These are phyloP conservation scores for Dalbergia cochinchinensis DNA, from an alignment of 306 rosid genomes.

Conservation along the genomic window DNA sequence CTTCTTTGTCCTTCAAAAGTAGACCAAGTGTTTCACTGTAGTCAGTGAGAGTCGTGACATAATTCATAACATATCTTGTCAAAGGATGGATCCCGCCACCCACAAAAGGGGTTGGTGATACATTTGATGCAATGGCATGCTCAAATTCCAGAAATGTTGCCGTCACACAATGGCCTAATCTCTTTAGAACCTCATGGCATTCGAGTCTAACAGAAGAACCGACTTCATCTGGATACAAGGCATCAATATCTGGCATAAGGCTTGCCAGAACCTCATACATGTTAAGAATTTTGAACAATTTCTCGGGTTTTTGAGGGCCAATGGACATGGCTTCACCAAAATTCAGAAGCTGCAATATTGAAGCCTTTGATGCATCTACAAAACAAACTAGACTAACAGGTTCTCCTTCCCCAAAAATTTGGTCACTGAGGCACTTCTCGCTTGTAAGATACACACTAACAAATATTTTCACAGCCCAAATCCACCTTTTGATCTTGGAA, in stretches of 20 bases:
- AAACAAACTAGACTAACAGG: constrained; percentile 61
- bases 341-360: constrained; percentile 84
- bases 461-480: constrained; percentile 80
- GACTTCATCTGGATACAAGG: constrained; percentile 65
- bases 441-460: constrained; percentile 86
- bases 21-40: constrained; percentile 65
- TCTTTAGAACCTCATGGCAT: constrained; percentile 70
- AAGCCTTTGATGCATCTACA: constrained; percentile 82
- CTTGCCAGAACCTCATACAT: constrained; percentile 88
- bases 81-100: constrained; percentile 92
- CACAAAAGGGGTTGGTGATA: constrained; percentile 63
- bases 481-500: constrained; percentile 84
- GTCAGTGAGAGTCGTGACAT: constrained; percentile 74
- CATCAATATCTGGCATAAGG: constrained; percentile 72
- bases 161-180: constrained; percentile 79
- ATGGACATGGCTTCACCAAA: constrained; percentile 90
- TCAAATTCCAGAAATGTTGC: constrained; percentile 73
- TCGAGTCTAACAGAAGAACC: constrained; percentile 73
- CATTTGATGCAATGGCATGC: constrained; percentile 75
- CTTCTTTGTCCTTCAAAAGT: constrained; percentile 67
- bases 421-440: constrained; percentile 80
- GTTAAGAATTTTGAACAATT: constrained; percentile 79
- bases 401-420: constrained; percentile 75
- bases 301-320: constrained; percentile 91
- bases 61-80: constrained; percentile 88